Evolutionary conservation across 805 yeast species (phyloP).

Genomic region (Kodamaea fukazawae): DNA sequence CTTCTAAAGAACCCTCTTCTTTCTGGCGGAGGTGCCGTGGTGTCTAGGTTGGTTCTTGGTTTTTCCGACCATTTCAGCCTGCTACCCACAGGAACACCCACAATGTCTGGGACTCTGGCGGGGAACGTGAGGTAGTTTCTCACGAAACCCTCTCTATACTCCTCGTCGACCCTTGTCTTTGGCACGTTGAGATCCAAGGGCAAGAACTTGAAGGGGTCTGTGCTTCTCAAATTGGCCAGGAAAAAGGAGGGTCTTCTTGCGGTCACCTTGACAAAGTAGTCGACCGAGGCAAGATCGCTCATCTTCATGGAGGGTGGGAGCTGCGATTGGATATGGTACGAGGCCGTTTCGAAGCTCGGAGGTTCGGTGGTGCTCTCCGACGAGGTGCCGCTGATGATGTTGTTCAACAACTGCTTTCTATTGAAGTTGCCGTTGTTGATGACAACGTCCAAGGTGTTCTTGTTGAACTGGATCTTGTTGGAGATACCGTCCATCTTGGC

Average conservation of each 20-base stretch:
- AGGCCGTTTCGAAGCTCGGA: conserved; percentile 18
- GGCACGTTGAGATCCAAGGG: conserved; percentile 42
- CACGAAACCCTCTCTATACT: conserved; percentile 37
- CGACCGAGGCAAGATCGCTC: conserved; percentile 38
- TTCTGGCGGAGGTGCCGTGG: conserved; percentile 16
- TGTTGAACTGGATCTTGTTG: conserved; percentile 32
- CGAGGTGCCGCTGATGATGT: neutral
- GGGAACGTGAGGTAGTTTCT: conserved; percentile 40
- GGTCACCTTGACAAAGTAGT: conserved; percentile 60
- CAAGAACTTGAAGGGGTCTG: conserved; percentile 51
- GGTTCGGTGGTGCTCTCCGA: neutral
- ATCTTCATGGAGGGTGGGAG: conserved; percentile 36
- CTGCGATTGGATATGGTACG: conserved; percentile 16
- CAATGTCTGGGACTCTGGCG: conserved; percentile 43
- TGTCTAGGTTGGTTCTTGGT: neutral
- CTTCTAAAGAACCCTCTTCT: conserved; percentile 27
- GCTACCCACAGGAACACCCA: conserved; percentile 25
- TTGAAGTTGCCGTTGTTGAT: conserved; percentile 33
- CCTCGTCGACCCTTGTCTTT: neutral
- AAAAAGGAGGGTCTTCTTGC: conserved; percentile 52
- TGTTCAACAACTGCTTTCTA: conserved; percentile 7
- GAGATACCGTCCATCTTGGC: conserved; percentile 32
- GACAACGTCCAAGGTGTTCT: conserved; percentile 15
- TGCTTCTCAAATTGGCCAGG: conserved; percentile 44
- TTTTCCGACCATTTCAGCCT: too few species aligned